Base-by-base conservation (phyloP, 106 monocot species). In the Allium fistulosum region DNA sequence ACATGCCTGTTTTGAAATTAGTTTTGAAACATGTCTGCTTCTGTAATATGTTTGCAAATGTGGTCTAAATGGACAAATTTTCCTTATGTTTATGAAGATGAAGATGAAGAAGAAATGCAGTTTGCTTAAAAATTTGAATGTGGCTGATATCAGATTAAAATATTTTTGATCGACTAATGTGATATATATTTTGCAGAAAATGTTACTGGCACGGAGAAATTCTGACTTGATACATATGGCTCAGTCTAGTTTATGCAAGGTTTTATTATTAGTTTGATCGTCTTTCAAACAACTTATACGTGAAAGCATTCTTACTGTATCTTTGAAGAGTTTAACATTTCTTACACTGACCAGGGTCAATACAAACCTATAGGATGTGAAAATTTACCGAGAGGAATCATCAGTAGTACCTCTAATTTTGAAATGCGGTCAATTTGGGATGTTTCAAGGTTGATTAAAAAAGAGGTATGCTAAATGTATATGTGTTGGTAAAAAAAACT, bases 361-460 rank as follows among this genome's bases (percentile, higher is more conserved):
- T 65, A 57, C 65, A 78, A 80, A 52, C 80, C 83, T 57, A 65
- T 28, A 26, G 88, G 83, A 8, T 77, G 71, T 72, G 83, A 83
- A 61, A 17, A 77, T 47, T 72, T 87, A 64, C 87, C 87, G 53
- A 11, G 37, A 71, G 78, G 87, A 28, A 87, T 87, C 63, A 72
- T 87, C 26, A 80, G 69, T 10, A 72, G 56, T 62, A 83, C 80
- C 47, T 83, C 87, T 17, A 77, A 83, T 57, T 63, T 87, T 16
- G 87, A 83, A 67, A 61, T 75, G 69, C 62, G 16, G 59, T 64
- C 82, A 14, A 52, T 78, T 22, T 76, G 60, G 68, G 76, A 71
- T 26, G 68, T 72, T 50, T 22, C n/a, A 27, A 28, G 59, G 9
- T 60, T 80, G 72, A 11, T n/a, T 48, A 68, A 46, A 15, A 69